Evolutionary conservation across 2,329 filamentous ascomycete species (phyloP), one percentile per base, ranked within the genome.

Genomic region (Stromatinia cepivora): DNA sequence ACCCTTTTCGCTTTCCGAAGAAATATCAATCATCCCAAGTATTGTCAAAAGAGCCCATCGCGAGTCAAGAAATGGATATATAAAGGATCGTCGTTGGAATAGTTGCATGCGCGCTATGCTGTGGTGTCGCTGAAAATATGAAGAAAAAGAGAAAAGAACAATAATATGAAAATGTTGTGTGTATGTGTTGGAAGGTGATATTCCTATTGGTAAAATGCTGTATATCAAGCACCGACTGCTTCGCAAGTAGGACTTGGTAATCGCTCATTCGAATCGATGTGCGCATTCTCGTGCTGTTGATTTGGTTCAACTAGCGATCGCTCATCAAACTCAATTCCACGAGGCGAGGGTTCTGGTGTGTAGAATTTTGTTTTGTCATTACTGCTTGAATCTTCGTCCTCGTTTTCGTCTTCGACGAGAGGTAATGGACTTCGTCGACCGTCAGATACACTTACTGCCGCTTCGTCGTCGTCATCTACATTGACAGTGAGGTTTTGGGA

Each of bases 361-460:
- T 67, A 67, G 46, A 67, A 67, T 31, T 48, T 67, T 7, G 34
- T 53, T 57, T 31, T 57, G 2, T 45, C 63, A 25, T 72, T 73
- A 54, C 69, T 69, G 42, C 64, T 39, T 67, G 68, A 63, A 28
- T 68, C 48, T 34, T 67, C 69, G 6, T 71, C 68, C 20, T 75
- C 72, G 34, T 72, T 75, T 11, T 75, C 78, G 59, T 79, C 76
- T 31, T 79, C 78, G 70, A 84, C 84, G 48, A 86, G 84, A 13
- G 85, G 84, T 25, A 88, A 78, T 1, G 87, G 86, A 22, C 86
- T 86, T 67, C 83, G 81, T 36, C 83, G 81, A 2, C 86, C 87
- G 22, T 89, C 88, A 0, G 86, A 88, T 71, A 87, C 84, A 76
- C 86, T 89, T 22, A 86, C 75, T 0, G 86, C 87, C 5, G 82